A percentile compares a stretch with the other conserved stretches of the same genome.
These are phyloP conservation scores for Xerocomellus amylosporus DNA, from an alignment of 768 basidiomycete species.

Conservation along the genomic window DNA sequence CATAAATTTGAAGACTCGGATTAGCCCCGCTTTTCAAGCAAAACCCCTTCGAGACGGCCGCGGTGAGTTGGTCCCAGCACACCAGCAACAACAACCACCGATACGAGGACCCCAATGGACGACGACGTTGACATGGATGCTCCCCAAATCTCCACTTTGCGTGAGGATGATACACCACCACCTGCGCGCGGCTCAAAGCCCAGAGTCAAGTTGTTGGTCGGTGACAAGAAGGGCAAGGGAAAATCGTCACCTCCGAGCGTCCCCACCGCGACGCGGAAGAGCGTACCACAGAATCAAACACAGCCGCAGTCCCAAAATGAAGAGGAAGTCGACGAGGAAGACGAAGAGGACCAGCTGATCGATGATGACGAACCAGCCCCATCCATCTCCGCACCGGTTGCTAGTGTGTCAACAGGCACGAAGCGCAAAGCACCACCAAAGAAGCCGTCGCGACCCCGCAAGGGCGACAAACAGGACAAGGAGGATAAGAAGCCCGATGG, in stretches of 20 bases:
- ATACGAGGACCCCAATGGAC: slow-evolving; percentile 27
- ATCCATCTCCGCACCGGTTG: slow-evolving; percentile 26
- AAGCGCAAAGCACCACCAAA: slow-evolving; percentile 49
- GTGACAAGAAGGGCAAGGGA: slow-evolving; percentile 40
- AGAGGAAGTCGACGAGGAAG: slow-evolving; percentile 60
- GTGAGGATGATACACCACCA: slow-evolving; percentile 70
- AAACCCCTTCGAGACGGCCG: neutral
- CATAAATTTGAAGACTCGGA: neutral
- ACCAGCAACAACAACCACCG: neutral
- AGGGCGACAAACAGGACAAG: slow-evolving; percentile 46
- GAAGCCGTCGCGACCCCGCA: slow-evolving; percentile 53
- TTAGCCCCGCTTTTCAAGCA: neutral
- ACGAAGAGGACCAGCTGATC: slow-evolving; percentile 77
- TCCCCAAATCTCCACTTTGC: slow-evolving; percentile 76
- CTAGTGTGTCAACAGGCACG: slow-evolving; percentile 35
- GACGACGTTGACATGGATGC: slow-evolving; percentile 69
- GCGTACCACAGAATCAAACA: slow-evolving; percentile 13
- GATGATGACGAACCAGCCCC: slow-evolving; percentile 54
- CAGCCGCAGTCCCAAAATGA: slow-evolving; percentile 30
- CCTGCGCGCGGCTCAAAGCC: slow-evolving; percentile 43
- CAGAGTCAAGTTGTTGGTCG: slow-evolving; percentile 51
- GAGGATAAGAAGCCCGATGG: slow-evolving; percentile 47
- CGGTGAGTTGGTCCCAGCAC: neutral
- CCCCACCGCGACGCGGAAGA: slow-evolving; percentile 21
- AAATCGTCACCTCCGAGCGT: slow-evolving; percentile 34